A percentile compares a stretch with the other conserved stretches of the same genome.
phyloP scores from a whole-genome alignment of 306 rosid species.

The Abrus precatorius region DNA sequence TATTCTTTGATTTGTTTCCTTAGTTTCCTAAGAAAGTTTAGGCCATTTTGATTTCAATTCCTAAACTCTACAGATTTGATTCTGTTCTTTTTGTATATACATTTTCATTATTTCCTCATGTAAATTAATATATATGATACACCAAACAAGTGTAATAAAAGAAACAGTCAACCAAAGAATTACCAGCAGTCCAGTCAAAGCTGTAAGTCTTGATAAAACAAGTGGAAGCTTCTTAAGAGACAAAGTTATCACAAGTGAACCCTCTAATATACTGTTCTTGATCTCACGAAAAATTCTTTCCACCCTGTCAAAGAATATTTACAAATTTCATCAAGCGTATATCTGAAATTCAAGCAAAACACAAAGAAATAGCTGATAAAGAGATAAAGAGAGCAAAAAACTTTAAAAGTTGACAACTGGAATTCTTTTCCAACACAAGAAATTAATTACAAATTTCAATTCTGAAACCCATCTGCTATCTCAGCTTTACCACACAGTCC shows the following conservation, averaged over 20 bases:
- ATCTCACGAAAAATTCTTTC: constrained; percentile 91
- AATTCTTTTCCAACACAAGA: not conserved
- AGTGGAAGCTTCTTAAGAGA: constrained; percentile 73
- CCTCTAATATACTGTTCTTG: constrained; percentile 71
- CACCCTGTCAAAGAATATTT: constrained; percentile 69
- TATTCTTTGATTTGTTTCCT: not conserved
- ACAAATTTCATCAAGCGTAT: constrained; percentile 32
- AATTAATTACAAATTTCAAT: not conserved
- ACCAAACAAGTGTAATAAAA: not conserved
- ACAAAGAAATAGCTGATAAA: not conserved
- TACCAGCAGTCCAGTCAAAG: constrained; percentile 98
- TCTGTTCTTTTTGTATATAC: not conserved
- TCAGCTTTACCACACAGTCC: not conserved
- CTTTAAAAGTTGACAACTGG: not conserved
- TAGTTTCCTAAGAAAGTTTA: not conserved
- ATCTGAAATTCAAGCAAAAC: constrained; percentile 15
- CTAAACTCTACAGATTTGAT: not conserved
- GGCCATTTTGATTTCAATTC: not conserved
- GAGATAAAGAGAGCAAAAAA: constrained; percentile 19
- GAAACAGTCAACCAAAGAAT: constrained; percentile 31
- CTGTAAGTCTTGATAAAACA: constrained; percentile 84
- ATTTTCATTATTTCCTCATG: not conserved
- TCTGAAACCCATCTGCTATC: constrained; percentile 3
- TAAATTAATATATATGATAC: not conserved
- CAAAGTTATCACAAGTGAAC: constrained; percentile 80